These are phyloP conservation scores for Raddia distichophylla DNA, from an alignment of 176 grass and related monocot genomes.

Conservation along the genomic window DNA sequence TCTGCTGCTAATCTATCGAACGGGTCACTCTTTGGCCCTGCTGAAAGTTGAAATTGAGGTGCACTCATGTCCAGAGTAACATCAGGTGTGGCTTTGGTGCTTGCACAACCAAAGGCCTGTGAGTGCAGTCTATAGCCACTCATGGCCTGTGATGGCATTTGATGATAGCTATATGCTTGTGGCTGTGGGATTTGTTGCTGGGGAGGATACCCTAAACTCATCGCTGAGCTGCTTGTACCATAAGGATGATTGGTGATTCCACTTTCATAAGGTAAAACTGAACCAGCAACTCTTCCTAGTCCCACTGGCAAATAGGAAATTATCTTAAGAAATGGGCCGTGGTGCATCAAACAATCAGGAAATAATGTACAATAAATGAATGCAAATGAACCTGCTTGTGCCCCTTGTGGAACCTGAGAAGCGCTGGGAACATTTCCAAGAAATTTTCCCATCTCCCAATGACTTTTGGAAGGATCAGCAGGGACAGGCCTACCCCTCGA, in stretches of 20 bases:
- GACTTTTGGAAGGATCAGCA: conserved; percentile 50
- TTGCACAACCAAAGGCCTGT: conserved; percentile 35
- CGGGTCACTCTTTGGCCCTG: conserved; percentile 38
- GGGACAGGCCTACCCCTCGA: conserved; percentile 48
- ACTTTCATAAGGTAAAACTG: conserved; percentile 52
- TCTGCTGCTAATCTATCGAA: conserved; percentile 51
- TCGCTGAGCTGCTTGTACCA: conserved; percentile 46
- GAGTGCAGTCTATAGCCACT: conserved; percentile 41
- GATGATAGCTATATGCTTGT: conserved; percentile 52
- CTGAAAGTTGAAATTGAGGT: conserved; percentile 55
- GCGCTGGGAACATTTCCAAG: conserved; percentile 39
- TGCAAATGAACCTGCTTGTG: conserved; percentile 56
- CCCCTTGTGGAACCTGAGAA: conserved; percentile 51
- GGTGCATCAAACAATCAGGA: neutral
- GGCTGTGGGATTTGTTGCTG: conserved; percentile 58
- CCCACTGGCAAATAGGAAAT: conserved; percentile 40
- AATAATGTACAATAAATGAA: neutral
- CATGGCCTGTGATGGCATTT: conserved; percentile 49
- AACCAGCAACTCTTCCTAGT: conserved; percentile 54
- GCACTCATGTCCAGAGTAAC: conserved; percentile 65
- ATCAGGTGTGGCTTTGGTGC: conserved; percentile 46
- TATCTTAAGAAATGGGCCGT: conserved; percentile 23
- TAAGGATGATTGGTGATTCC: conserved; percentile 42
- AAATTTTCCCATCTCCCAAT: conserved; percentile 40
- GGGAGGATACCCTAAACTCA: conserved; percentile 53